Conservation (phyloP, 2,329 filamentous ascomycete species). For the Xylaria sp. region DNA sequence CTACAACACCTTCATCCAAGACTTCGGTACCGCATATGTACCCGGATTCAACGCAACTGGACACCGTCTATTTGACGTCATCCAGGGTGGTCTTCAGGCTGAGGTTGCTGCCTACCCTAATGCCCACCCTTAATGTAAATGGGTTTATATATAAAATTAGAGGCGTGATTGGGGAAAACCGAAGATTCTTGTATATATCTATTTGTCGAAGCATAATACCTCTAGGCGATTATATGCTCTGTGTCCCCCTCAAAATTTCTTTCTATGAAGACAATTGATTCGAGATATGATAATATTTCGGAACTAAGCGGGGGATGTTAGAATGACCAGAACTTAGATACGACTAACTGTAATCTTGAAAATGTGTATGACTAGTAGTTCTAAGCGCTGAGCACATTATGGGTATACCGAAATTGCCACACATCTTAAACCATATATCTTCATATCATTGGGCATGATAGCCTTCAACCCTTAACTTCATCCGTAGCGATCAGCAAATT, state of each 20-base stretch:
- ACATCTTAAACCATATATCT: too few relatives aligned
- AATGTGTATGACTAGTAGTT: neutral
- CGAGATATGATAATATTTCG: too few relatives aligned
- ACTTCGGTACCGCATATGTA: slow-evolving; percentile 35
- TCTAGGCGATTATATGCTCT: neutral
- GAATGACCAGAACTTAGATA: neutral
- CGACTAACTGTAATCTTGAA: neutral
- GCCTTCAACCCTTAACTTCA: neutral
- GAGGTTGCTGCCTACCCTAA: slow-evolving; percentile 27
- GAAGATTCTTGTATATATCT: slow-evolving; percentile 20
- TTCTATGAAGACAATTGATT: neutral
- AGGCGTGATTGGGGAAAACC: neutral
- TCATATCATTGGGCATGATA: too few relatives aligned
- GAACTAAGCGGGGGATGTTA: neutral
- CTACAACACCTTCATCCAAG: slow-evolving; percentile 38
- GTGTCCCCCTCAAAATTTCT: neutral
- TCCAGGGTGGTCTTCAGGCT: slow-evolving; percentile 30
- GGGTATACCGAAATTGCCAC: too few relatives aligned
- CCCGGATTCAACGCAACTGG: slow-evolving; percentile 36
- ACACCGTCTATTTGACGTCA: slow-evolving; percentile 35
- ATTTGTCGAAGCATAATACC: neutral
- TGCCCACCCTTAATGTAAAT: slow-evolving; percentile 10
- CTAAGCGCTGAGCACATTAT: neutral
- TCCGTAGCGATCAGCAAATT: neutral
- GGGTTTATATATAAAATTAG: neutral